Conservation (phyloP, 225 moss, liverwort and hornwort genomes). For the Rhytidiadelphus loreus region DNA sequence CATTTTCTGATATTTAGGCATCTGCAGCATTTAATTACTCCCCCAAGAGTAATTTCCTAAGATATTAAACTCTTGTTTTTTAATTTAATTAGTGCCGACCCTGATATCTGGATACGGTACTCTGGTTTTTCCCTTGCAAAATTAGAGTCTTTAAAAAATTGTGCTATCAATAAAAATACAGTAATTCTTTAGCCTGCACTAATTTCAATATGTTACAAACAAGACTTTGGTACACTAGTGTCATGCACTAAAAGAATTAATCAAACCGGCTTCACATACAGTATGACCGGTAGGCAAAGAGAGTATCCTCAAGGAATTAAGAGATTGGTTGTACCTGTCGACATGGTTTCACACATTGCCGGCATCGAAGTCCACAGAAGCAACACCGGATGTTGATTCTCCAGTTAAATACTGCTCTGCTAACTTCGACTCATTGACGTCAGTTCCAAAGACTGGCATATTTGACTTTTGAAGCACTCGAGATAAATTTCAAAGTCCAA, state of each 20-base stretch:
- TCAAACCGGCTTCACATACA: background rate
- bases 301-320: background rate
- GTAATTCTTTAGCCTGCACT: background rate
- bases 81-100: too few species aligned
- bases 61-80: background rate
- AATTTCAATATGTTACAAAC: background rate
- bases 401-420: background rate
- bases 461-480: background rate
- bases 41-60: background rate
- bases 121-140: background rate
- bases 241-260: background rate
- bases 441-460: background rate
- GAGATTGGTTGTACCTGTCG: background rate
- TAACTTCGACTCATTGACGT: background rate
- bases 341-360: background rate
- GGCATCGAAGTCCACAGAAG: background rate
- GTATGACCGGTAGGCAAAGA: too few species aligned
- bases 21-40: background rate
- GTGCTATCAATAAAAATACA: background rate
- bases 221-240: background rate
- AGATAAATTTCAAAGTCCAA: background rate
- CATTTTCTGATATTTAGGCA: background rate
- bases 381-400: background rate
- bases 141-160: background rate
- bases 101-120: accelerated